These are phyloP conservation scores for Tylopilus felleus DNA, from an alignment of 768 basidiomycete genomes.

Conservation along the genomic window DNA sequence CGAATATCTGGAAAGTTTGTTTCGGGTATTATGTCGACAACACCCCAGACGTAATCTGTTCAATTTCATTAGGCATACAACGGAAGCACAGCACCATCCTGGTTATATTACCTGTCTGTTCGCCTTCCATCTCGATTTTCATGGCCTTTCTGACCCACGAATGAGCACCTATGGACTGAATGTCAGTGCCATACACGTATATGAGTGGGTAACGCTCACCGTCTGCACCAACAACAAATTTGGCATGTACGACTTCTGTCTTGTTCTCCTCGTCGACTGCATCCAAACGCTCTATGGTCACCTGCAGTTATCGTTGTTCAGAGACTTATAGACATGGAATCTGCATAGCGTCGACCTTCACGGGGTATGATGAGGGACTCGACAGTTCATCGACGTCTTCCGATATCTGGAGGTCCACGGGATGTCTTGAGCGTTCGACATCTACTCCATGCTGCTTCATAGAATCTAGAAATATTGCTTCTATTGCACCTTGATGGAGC, in stretches of 20 bases:
- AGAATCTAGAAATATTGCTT: slow-evolving; percentile 41
- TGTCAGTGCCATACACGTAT: not conserved
- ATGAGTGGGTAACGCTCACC: slow-evolving; percentile 16
- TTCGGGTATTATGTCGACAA: slow-evolving; percentile 66
- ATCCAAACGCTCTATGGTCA: slow-evolving; percentile 23
- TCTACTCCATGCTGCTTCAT: slow-evolving; percentile 29
- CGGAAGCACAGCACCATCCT: not conserved
- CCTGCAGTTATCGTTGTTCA: slow-evolving; percentile 10
- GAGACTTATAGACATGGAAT: not conserved
- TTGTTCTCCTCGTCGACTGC: slow-evolving; percentile 25
- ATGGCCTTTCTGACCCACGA: slow-evolving; percentile 46
- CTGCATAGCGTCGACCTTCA: slow-evolving; percentile 20
- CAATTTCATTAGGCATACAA: not conserved
- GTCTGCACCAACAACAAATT: slow-evolving; percentile 37
- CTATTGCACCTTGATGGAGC: slow-evolving; percentile 43
- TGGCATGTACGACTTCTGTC: slow-evolving; percentile 34
- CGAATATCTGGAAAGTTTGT: slow-evolving; percentile 79
- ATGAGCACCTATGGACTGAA: slow-evolving; percentile 34
- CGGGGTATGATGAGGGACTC: slow-evolving; percentile 27
- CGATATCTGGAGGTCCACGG: slow-evolving; percentile 30
- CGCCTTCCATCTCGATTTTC: slow-evolving; percentile 46
- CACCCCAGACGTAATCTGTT: slow-evolving; percentile 78
- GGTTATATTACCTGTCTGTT: slow-evolving; percentile 38
- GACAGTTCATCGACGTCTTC: slow-evolving; percentile 39
- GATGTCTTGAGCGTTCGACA: slow-evolving; percentile 37